Evolutionary conservation across 371 early-diverging fungal species (phyloP).

Genomic region (Rhizomucor pusillus): DNA sequence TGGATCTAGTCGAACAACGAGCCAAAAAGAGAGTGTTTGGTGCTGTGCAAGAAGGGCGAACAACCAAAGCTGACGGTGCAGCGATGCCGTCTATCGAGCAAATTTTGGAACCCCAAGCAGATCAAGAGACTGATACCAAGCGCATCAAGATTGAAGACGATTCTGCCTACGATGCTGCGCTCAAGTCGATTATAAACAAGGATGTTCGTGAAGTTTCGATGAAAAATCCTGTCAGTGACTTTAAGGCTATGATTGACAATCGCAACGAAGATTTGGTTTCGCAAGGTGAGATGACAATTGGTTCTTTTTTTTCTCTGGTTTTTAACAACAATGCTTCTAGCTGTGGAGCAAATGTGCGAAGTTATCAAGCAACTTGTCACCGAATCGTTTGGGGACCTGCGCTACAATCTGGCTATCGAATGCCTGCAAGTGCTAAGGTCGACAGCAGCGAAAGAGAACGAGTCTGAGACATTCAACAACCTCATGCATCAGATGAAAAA

Average conservation of each 20-base stretch:
- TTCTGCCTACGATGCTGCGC: constrained; percentile 1
- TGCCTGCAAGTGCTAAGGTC: constrained; percentile 52
- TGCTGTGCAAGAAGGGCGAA: constrained; percentile 6
- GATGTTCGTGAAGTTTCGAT: constrained; percentile 48
- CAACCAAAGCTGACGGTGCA: neutral
- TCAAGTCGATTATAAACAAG: constrained; percentile 15
- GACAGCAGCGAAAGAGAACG: constrained; percentile 37
- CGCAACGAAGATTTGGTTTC: constrained; percentile 38
- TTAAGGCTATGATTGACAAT: constrained; percentile 52
- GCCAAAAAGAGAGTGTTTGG: constrained; percentile 6
- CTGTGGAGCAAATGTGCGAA: constrained; percentile 56
- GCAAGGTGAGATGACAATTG: constrained; percentile 23
- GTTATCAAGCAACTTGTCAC: constrained; percentile 47
- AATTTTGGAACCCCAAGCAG: constrained; percentile 12
- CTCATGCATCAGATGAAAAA: constrained; percentile 27
- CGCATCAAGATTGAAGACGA: constrained; percentile 8
- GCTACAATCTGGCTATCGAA: constrained; percentile 49
- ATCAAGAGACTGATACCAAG: constrained; percentile 5
- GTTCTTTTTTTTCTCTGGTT: neutral
- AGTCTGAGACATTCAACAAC: constrained; percentile 41
- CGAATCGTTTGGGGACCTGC: constrained; percentile 54
- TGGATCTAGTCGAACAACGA: constrained; percentile 12
- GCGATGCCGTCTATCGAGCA: constrained; percentile 10
- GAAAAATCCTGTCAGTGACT: constrained; percentile 59
- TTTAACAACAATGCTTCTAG: constrained; percentile 13